Conservation (phyloP, 257 asterid species). For the Solanum arcanum region DNA sequence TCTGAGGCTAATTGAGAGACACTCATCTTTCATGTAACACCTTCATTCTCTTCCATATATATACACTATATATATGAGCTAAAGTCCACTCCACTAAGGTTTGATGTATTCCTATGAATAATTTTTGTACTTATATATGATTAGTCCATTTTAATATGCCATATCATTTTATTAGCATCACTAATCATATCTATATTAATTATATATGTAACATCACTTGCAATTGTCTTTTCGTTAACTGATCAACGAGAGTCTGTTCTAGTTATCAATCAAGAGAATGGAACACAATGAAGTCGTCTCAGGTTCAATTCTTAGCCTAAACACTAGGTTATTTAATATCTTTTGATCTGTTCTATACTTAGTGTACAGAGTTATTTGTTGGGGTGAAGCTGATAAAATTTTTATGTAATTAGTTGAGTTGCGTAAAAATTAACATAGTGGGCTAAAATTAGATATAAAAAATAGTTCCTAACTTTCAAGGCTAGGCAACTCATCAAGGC, state of each 20-base stretch:
- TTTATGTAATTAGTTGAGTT: not conserved
- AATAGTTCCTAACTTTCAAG: not conserved
- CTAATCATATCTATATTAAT: not conserved
- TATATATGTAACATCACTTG: not conserved
- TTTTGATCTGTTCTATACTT: not conserved
- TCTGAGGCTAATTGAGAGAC: slow-evolving; percentile 29
- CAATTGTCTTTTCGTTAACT: not conserved
- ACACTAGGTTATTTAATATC: not conserved
- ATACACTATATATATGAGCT: not conserved
- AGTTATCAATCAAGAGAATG: not conserved
- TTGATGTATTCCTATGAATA: not conserved
- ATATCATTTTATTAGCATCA: not conserved
- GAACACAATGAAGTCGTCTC: not conserved
- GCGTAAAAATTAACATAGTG: not conserved
- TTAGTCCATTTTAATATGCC: too few relatives aligned
- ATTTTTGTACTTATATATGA: not conserved
- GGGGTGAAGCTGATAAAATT: not conserved
- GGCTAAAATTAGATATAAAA: not conserved
- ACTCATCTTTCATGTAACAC: slow-evolving; percentile 34
- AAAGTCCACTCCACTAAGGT: not conserved
- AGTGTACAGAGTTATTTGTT: not conserved
- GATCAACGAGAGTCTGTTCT: not conserved
- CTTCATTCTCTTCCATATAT: slow-evolving; percentile 8
- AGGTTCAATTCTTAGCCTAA: not conserved
- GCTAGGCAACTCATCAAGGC: not conserved